A percentile compares a stretch with the other conserved stretches of the same genome.
These are phyloP conservation scores for Inonotus obliquus DNA, from an alignment of 1,284 basidiomycete species.

Conservation along the genomic window DNA sequence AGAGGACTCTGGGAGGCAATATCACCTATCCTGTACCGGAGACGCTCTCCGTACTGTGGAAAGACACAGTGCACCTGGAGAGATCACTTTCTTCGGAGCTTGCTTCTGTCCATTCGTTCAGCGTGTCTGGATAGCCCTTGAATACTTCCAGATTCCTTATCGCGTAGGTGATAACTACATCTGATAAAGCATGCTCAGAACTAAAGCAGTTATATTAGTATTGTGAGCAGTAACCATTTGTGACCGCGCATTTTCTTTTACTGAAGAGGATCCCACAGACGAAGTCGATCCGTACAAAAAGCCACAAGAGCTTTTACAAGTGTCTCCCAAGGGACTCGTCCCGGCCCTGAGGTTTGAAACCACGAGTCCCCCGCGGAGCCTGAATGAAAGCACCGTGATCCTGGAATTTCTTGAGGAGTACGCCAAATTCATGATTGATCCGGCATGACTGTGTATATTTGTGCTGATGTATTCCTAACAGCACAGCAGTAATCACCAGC, in stretches of 20 bases:
- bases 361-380: constrained; percentile 45
- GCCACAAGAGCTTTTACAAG: constrained; percentile 68
- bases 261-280: constrained; percentile 33
- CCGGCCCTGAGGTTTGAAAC: constrained; percentile 59
- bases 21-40: constrained; percentile 56
- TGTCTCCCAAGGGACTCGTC: constrained; percentile 77
- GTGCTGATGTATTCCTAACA: constrained; percentile 22
- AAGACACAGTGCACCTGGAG: constrained; percentile 37
- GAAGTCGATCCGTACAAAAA: constrained; percentile 84
- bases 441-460: background rate
- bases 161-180: constrained; percentile 34
- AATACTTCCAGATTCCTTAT: constrained; percentile 59
- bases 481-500: constrained; percentile 42
- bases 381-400: constrained; percentile 71
- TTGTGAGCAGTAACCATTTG: background rate
- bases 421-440: background rate
- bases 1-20: constrained; percentile 42
- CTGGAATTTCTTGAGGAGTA: constrained; percentile 73
- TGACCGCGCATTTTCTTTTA: too few relatives aligned
- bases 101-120: constrained; percentile 78
- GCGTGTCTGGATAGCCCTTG: constrained; percentile 63
- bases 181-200: background rate
- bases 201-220: background rate
- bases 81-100: constrained; percentile 62
- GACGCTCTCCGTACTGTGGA: constrained; percentile 51